phyloP scores from a whole-genome alignment of 1,284 basidiomycete species.

The Trichosporon sp. region DNA sequence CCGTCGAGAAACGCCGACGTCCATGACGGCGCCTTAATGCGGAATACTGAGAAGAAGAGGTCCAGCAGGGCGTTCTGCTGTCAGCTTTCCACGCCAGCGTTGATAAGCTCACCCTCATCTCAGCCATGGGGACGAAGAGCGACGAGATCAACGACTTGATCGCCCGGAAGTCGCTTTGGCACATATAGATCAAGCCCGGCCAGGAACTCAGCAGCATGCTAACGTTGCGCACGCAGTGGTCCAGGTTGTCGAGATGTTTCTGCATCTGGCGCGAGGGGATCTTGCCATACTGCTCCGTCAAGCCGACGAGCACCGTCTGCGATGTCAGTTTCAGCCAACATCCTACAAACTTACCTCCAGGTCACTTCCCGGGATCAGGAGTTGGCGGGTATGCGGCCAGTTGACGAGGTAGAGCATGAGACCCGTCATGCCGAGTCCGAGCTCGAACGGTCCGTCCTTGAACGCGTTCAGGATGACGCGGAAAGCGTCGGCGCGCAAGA shows the following conservation, averaged over 20 bases:
- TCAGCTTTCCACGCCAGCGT: neutral
- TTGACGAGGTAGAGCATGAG: slow-evolving; percentile 85
- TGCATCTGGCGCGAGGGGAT: slow-evolving; percentile 58
- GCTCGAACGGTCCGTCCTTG: slow-evolving; percentile 82
- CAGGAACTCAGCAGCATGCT: slow-evolving; percentile 85
- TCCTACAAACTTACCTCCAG: slow-evolving; percentile 69
- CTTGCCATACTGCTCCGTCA: slow-evolving; percentile 89
- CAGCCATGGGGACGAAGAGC: slow-evolving; percentile 80
- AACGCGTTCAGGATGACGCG: slow-evolving; percentile 83
- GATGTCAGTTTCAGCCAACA: slow-evolving; percentile 32
- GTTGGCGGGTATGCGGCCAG: slow-evolving; percentile 76
- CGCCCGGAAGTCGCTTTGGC: slow-evolving; percentile 82
- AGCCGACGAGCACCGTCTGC: slow-evolving; percentile 78
- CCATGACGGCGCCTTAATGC: slow-evolving; percentile 87
- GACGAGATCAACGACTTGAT: slow-evolving; percentile 83
- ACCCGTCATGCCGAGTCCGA: slow-evolving; percentile 79
- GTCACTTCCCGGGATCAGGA: slow-evolving; percentile 80
- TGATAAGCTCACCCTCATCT: slow-evolving; percentile 69
- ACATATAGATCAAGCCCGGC: slow-evolving; percentile 93
- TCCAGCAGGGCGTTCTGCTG: slow-evolving; percentile 85
- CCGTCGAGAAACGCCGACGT: slow-evolving; percentile 87
- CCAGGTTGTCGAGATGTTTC: slow-evolving; percentile 71
- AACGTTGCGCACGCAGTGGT: slow-evolving; percentile 74
- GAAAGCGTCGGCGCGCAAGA: slow-evolving; percentile 79
- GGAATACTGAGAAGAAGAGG: slow-evolving; percentile 90